phyloP scores from a whole-genome alignment of 495 filamentous ascomycete species.

The Hyphodiscus hymeniophilus region DNA sequence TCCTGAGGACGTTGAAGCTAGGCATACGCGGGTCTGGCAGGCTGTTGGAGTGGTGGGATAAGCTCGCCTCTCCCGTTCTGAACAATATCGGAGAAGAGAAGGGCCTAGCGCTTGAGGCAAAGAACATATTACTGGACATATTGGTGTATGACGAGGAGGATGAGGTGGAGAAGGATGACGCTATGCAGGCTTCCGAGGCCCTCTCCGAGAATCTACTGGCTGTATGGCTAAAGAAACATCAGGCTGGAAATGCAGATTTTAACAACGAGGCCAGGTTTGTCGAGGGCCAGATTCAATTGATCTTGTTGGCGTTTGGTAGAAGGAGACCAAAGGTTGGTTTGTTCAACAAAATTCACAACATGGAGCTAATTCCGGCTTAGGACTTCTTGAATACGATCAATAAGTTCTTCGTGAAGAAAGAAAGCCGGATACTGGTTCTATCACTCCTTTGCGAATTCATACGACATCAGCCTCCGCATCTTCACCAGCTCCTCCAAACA shows the following conservation, averaged over 20 bases:
- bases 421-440: constrained; percentile 47
- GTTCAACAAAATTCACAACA: neutral
- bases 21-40: constrained; percentile 43
- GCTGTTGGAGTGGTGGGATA: constrained; percentile 58
- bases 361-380: constrained; percentile 28
- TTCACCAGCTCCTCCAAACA: constrained; percentile 59
- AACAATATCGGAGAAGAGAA: constrained; percentile 48
- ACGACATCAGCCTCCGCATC: constrained; percentile 58
- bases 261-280: constrained; percentile 40
- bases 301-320: constrained; percentile 43
- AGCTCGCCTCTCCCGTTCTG: constrained; percentile 50
- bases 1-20: constrained; percentile 51
- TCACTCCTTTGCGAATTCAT: constrained; percentile 57
- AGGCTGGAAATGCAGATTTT: constrained; percentile 32
- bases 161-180: constrained; percentile 28
- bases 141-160: constrained; percentile 51
- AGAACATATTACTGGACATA: constrained; percentile 47
- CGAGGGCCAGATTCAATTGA: constrained; percentile 37
- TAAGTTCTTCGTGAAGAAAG: constrained; percentile 47
- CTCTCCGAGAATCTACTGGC: constrained; percentile 45
- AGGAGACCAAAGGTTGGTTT: constrained; percentile 54
- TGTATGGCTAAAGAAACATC: constrained; percentile 50
- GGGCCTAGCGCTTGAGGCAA: constrained; percentile 47
- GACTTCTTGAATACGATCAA: constrained; percentile 53
- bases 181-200: constrained; percentile 34